Percentiles rank a stretch among this genome's conserved stretches.
phyloP scores from a whole-genome alignment of 2,329 filamentous ascomycete genomes.

The Colletotrichum nymphaeae region DNA sequence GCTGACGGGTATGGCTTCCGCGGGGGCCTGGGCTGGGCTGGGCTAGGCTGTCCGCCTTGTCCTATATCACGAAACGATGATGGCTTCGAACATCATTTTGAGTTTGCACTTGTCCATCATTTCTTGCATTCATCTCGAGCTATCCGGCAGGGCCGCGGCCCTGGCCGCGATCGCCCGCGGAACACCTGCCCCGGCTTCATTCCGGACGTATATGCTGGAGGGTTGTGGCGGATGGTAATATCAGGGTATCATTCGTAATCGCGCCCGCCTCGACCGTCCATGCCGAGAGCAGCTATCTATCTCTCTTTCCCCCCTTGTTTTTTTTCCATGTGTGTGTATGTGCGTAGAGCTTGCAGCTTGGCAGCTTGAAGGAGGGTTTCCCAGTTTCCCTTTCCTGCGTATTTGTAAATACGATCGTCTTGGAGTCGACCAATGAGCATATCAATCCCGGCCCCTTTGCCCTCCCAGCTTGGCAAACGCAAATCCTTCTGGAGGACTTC shows the following conservation, averaged over 20 bases:
- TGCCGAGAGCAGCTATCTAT: not conserved
- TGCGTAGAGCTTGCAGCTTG: not conserved
- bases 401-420: not conserved
- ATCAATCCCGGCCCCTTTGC: not conserved
- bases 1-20: not conserved
- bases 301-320: not conserved
- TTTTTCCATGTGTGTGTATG: not conserved
- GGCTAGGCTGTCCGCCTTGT: not conserved
- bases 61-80: not conserved
- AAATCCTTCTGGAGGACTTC: not conserved
- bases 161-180: conserved; percentile 1
- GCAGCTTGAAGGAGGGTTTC: not conserved
- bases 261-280: conserved; percentile 3
- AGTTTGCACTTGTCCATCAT: conserved; percentile 9
- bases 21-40: too few relatives aligned
- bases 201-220: not conserved
- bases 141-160: not conserved
- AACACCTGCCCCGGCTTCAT: conserved; percentile 20
- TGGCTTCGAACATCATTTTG: not conserved
- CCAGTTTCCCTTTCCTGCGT: not conserved
- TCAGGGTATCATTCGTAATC: conserved; percentile 33
- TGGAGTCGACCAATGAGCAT: not conserved
- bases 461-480: not conserved
- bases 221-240: conserved; percentile 13
- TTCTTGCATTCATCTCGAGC: not conserved